phyloP scores from a whole-genome alignment of 345 rosid species.

The Ceriops tagal region DNA sequence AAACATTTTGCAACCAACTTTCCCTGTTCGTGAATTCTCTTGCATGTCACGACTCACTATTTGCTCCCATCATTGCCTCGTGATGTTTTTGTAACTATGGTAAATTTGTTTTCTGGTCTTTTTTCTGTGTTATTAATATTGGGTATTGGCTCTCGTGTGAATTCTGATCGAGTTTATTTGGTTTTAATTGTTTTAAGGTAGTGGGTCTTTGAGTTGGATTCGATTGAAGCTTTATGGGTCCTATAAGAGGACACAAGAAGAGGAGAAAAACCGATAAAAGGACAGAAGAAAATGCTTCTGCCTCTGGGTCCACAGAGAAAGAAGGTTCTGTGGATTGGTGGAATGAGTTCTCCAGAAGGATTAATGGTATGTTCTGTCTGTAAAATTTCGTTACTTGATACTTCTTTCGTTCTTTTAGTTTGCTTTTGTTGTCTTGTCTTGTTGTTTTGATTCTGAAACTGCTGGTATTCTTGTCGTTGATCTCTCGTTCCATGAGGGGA shows the following conservation, averaged over 20 bases:
- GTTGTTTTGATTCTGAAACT: constrained; percentile 12
- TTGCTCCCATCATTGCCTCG: constrained; percentile 18
- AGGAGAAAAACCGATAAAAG: constrained; percentile 32
- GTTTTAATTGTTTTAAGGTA: constrained; percentile 20
- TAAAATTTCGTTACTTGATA: not conserved
- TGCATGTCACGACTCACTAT: constrained; percentile 31
- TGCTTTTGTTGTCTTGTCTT: not conserved
- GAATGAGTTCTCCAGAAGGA: constrained; percentile 41
- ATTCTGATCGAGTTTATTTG: constrained; percentile 18
- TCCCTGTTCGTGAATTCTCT: not conserved
- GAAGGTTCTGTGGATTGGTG: constrained; percentile 46
- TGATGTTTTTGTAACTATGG: constrained; percentile 22
- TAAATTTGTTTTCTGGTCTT: not conserved
- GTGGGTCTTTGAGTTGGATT: constrained; percentile 27
- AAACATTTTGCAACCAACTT: not conserved
- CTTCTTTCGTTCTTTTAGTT: not conserved
- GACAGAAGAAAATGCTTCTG: constrained; percentile 33
- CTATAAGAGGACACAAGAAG: constrained; percentile 40
- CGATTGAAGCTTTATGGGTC: constrained; percentile 39
- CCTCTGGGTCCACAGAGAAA: constrained; percentile 38
- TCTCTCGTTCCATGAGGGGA: constrained; percentile 11
- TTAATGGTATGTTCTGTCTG: constrained; percentile 36
- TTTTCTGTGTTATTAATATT: constrained; percentile 16
- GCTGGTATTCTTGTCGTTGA: constrained; percentile 14
- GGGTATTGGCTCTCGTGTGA: constrained; percentile 29